Percentiles rank a stretch among this genome's conserved stretches.
These are phyloP conservation scores for Solanum habrochaites DNA, from an alignment of 257 asterid genomes.

Conservation along the genomic window DNA sequence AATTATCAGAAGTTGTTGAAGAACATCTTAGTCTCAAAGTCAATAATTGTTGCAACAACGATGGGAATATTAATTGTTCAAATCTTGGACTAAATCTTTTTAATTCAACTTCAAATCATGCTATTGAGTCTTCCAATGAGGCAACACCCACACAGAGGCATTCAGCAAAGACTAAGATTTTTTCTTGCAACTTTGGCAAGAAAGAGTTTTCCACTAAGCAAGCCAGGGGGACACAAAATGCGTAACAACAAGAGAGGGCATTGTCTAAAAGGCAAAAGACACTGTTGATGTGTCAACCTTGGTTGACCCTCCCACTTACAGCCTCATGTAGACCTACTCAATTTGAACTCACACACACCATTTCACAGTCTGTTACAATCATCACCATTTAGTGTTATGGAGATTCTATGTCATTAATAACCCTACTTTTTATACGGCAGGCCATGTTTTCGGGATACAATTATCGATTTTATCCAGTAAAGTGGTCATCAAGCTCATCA, in stretches of 20 bases:
- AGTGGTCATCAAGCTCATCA: not conserved
- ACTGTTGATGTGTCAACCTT: not conserved
- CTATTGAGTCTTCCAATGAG: no score
- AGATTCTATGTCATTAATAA: not conserved
- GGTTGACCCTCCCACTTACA: not conserved
- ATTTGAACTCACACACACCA: not conserved
- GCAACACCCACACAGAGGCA: no score
- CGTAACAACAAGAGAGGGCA: not conserved
- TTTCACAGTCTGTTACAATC: not conserved
- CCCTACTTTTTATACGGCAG: not conserved
- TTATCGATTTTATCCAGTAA: not conserved
- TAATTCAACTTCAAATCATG: no score
- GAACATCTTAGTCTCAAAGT: no score
- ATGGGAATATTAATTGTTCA: no score
- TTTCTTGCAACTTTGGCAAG: conserved; percentile 38
- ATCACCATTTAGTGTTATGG: not conserved
- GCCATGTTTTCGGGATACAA: no score
- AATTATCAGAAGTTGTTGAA: no score
- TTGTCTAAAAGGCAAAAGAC: not conserved
- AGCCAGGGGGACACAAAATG: conserved; percentile 18
- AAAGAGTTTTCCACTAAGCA: conserved; percentile 3
- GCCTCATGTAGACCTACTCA: not conserved
- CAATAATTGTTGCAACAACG: no score
- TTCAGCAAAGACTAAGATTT: conserved; percentile 20
- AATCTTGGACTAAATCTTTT: no score